These are phyloP conservation scores for Phytophthora citricola DNA, from an alignment of 352 stramenopile genomes.

Conservation along the genomic window DNA sequence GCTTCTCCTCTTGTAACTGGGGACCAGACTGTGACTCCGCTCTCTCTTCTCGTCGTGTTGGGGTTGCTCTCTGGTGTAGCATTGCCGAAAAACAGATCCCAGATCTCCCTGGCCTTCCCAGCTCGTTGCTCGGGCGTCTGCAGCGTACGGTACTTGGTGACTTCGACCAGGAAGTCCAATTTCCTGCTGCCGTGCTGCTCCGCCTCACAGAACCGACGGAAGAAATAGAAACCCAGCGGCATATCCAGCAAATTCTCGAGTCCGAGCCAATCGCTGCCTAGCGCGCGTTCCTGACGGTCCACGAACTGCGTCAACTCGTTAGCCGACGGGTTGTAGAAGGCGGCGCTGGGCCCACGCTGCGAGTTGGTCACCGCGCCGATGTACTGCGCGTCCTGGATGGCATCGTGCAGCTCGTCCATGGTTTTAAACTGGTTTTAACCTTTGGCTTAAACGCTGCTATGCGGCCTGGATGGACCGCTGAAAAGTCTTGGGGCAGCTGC, in stretches of 20 bases:
- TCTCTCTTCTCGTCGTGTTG: conserved; percentile 2
- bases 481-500: neutral
- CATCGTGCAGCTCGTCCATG: conserved; percentile 91
- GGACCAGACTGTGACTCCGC: conserved; percentile 33
- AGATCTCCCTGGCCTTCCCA: conserved; percentile 65
- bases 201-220: conserved; percentile 74
- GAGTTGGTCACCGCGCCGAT: conserved; percentile 85
- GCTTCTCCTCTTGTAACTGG: conserved; percentile 9
- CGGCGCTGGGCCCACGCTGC: conserved; percentile 66
- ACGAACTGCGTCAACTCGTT: conserved; percentile 74
- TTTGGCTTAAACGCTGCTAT: too few species aligned
- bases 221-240: conserved; percentile 85
- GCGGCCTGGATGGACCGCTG: too few species aligned
- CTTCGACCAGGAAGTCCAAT: conserved; percentile 72
- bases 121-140: conserved; percentile 51
- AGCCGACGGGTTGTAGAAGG: conserved; percentile 76
- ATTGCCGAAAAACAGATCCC: conserved; percentile 56
- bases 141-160: conserved; percentile 75
- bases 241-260: conserved; percentile 81
- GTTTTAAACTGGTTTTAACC: too few species aligned
- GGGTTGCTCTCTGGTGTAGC: neutral
- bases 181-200: conserved; percentile 72
- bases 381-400: conserved; percentile 91
- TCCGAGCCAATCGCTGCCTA: conserved; percentile 62
- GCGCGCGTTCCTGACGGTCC: conserved; percentile 57